Evolutionary conservation across 495 filamentous ascomycete species (phyloP).

Genomic region (Daldinia grandis): DNA sequence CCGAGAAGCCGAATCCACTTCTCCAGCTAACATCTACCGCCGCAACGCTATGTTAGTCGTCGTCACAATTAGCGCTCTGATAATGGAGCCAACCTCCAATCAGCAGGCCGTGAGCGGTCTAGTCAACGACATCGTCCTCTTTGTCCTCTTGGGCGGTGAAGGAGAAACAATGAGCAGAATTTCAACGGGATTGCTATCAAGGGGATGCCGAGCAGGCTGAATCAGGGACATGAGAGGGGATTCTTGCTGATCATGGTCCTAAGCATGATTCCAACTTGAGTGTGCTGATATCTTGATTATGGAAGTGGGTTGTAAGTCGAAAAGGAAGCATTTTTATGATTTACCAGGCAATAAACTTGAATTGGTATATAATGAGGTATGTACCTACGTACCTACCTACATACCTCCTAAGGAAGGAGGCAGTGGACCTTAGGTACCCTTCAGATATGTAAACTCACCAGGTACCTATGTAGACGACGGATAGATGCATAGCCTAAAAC

Average conservation of each 20-base stretch:
- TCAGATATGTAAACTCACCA: background rate
- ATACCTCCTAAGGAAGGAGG: background rate
- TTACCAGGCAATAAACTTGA: background rate
- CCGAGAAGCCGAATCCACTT: conserved; percentile 27
- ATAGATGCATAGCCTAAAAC: conserved; percentile 40
- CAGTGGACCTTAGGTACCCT: background rate
- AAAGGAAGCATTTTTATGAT: background rate
- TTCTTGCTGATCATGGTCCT: conserved; percentile 31
- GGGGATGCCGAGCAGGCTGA: conserved; percentile 29
- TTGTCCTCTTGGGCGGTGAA: conserved; percentile 26
- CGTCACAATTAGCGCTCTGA: conserved; percentile 38
- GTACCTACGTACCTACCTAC: background rate
- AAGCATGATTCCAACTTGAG: background rate
- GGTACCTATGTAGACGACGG: conserved; percentile 8
- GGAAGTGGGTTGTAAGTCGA: background rate
- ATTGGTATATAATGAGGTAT: background rate
- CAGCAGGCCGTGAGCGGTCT: conserved; percentile 12
- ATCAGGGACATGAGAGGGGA: conserved; percentile 24
- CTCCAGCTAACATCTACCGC: conserved; percentile 26
- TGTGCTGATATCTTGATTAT: conserved; percentile 8
- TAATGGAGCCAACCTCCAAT: conserved; percentile 29
- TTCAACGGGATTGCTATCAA: conserved; percentile 15
- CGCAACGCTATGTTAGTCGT: conserved; percentile 31
- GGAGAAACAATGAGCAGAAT: conserved; percentile 24
- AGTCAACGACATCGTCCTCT: conserved; percentile 24